phyloP scores from a whole-genome alignment of 805 yeast genomes.

The Tetrapisispora pingtungensis region DNA sequence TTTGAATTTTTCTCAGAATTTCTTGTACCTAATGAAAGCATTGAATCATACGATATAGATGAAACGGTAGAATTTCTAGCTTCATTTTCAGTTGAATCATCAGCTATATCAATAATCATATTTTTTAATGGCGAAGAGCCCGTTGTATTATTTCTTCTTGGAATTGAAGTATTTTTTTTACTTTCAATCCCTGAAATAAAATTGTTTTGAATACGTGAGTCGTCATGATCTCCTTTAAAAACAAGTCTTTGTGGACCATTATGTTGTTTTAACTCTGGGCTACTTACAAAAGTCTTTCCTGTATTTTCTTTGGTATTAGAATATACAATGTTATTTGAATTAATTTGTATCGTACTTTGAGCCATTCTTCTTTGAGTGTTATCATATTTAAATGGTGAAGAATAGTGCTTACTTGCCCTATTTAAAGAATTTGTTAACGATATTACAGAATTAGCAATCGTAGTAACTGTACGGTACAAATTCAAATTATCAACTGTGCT shows the following conservation, averaged over 20 bases:
- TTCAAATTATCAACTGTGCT: conserved; percentile 29
- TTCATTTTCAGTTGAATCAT: conserved; percentile 3
- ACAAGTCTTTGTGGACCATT: conserved; percentile 15
- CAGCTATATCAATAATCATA: conserved; percentile 7
- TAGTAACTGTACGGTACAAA: conserved; percentile 27
- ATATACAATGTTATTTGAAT: conserved; percentile 2
- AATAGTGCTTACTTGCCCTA: conserved; percentile 4
- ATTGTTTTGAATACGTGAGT: background rate
- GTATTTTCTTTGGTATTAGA: background rate
- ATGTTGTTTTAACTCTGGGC: background rate
- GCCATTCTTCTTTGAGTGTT: conserved; percentile 18
- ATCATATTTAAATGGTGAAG: conserved; percentile 18
- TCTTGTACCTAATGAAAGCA: conserved; percentile 3
- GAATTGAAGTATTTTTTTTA: background rate
- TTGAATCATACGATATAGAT: conserved; percentile 8
- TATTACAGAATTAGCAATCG: conserved; percentile 28
- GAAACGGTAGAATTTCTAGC: background rate
- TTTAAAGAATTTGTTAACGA: conserved; percentile 25
- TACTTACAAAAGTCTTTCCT: background rate
- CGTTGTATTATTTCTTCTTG: background rate
- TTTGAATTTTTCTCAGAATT: background rate
- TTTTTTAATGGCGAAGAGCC: conserved; percentile 14
- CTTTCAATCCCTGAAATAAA: background rate
- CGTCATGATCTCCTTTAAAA: background rate
- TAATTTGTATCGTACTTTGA: conserved; percentile 16